These are phyloP conservation scores for Pestalotiopsis sp. DNA, from an alignment of 2,329 filamentous ascomycete species.

Conservation along the genomic window DNA sequence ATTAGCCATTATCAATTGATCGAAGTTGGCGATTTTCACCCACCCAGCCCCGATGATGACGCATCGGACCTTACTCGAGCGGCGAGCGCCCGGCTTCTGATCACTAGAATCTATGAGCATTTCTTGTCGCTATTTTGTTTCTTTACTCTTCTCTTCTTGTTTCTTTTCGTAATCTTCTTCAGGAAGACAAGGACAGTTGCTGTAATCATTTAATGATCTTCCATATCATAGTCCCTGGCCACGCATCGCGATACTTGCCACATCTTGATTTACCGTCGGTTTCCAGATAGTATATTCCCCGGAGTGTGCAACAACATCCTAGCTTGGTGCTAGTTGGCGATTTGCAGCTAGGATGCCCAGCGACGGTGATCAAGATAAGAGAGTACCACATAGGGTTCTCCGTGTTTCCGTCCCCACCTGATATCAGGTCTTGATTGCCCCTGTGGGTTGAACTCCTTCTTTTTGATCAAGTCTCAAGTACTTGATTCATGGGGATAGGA, in stretches of 20 bases:
- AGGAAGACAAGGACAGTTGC: no score
- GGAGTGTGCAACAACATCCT: not conserved
- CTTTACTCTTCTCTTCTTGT: not conserved
- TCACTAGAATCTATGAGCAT: not conserved
- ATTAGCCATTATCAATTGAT: not conserved
- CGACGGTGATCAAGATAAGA: not conserved
- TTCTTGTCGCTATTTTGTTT: not conserved
- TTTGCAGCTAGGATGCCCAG: not conserved
- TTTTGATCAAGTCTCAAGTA: not conserved
- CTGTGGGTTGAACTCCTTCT: not conserved
- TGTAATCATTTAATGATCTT: not conserved
- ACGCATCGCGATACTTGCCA: not conserved
- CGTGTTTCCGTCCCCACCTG: not conserved
- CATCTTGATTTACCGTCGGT: not conserved
- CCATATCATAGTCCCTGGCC: not conserved
- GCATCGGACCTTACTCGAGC: not conserved
- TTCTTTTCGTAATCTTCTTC: not conserved
- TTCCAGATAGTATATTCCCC: not conserved
- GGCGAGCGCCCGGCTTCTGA: not conserved
- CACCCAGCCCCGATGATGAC: not conserved
- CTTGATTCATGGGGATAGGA: not conserved
- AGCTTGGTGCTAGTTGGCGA: not conserved
- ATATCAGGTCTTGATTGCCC: not conserved
- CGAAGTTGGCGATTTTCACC: not conserved
- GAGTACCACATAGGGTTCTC: not conserved